phyloP scores from a whole-genome alignment of 176 grass and related monocot genomes.

The Oryza nivara region DNA sequence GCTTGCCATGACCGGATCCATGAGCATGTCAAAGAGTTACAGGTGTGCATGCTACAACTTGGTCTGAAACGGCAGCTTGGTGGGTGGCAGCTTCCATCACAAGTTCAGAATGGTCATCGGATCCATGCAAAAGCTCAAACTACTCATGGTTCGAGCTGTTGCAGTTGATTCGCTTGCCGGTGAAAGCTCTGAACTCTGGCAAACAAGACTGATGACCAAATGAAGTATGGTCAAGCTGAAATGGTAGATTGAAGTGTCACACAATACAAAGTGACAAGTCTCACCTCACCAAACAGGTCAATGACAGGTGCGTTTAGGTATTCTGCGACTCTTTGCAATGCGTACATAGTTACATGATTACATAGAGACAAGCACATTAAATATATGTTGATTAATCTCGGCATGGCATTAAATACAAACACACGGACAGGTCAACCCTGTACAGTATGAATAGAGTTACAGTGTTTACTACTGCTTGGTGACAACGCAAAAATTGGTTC shows the following conservation, averaged over 20 bases:
- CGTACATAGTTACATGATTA: neutral
- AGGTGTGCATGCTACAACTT: neutral
- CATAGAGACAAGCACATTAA: neutral
- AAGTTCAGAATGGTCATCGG: conserved; percentile 9
- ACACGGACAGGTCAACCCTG: neutral
- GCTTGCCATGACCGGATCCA: neutral
- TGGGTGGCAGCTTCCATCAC: conserved; percentile 7
- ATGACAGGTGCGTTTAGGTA: neutral
- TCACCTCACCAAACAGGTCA: conserved; percentile 8
- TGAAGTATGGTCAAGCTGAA: neutral
- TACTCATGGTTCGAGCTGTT: neutral
- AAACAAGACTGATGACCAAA: neutral
- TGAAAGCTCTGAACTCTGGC: conserved; percentile 13
- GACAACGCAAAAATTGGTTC: neutral
- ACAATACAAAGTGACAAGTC: neutral
- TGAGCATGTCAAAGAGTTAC: neutral
- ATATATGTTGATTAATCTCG: neutral
- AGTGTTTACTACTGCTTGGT: neutral
- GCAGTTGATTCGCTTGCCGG: neutral
- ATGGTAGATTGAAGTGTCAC: neutral
- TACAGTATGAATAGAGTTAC: neutral
- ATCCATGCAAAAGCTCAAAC: conserved; percentile 3
- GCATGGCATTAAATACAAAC: neutral
- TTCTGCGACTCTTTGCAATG: neutral
- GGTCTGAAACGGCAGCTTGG: conserved; percentile 22